Conservation (phyloP, 352 stramenopile species). For the Pythium dissotocum region DNA sequence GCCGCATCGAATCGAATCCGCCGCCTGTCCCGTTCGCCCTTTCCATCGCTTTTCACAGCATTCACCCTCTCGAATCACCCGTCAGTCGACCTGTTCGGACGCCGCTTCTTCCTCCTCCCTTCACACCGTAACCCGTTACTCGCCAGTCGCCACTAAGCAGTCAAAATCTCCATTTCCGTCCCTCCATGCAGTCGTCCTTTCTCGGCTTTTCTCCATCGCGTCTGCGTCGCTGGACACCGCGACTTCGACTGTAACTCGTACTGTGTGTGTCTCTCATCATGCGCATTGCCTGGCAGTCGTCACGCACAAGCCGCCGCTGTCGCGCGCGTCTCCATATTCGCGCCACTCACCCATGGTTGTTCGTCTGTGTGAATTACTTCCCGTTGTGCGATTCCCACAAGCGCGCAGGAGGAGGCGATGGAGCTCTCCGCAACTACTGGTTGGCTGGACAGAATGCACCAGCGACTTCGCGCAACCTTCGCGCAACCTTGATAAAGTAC, state of each 20-base stretch:
- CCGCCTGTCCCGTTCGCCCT: neutral
- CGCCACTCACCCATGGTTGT: conserved; percentile 34
- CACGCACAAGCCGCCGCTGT: neutral
- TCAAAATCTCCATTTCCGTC: neutral
- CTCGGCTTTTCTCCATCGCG: neutral
- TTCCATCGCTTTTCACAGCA: neutral
- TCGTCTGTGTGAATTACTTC: conserved; percentile 40
- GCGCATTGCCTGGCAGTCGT: neutral
- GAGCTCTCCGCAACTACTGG: conserved; percentile 9
- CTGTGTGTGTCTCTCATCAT: neutral
- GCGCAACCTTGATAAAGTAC: conserved; percentile 7
- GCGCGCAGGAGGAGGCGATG: conserved; percentile 4
- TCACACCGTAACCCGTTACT: no score
- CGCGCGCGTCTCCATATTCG: neutral
- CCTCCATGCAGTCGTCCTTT: neutral
- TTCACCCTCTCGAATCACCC: neutral
- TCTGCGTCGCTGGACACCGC: neutral
- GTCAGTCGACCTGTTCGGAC: neutral
- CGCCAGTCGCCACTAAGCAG: neutral
- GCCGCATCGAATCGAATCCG: neutral
- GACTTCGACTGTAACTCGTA: neutral
- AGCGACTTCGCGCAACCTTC: conserved; percentile 31
- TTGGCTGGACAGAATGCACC: conserved; percentile 40
- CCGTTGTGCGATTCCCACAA: conserved; percentile 35
- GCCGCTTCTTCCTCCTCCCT: no score